These are phyloP conservation scores for Hymenoscyphus salicellus DNA, from an alignment of 2,329 filamentous ascomycete genomes.

Conservation along the genomic window DNA sequence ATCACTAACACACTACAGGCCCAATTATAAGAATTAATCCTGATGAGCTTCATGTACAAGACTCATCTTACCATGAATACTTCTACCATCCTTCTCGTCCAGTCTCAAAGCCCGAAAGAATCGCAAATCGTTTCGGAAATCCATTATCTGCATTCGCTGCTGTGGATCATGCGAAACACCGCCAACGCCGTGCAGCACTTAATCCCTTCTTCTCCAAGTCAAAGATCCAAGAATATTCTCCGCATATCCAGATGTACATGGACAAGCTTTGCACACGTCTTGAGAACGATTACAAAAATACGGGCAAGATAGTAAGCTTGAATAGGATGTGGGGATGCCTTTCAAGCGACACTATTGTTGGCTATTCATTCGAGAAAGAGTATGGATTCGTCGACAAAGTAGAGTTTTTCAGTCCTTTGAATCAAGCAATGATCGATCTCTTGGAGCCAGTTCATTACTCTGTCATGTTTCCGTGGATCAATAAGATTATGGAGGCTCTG, in stretches of 20 bases:
- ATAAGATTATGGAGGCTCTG: neutral
- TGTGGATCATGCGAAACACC: neutral
- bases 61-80: neutral
- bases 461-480: neutral
- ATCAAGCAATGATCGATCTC: neutral
- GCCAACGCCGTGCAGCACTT: conserved; percentile 13
- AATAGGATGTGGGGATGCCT: conserved; percentile 15
- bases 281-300: neutral
- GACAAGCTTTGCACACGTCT: neutral
- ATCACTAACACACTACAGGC: neutral
- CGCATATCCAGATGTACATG: neutral
- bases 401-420: neutral
- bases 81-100: neutral
- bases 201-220: conserved; percentile 18
- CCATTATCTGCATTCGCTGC: neutral
- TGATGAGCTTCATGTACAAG: neutral
- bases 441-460: neutral
- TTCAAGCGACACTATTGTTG: conserved; percentile 26
- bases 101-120: neutral
- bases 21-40: neutral
- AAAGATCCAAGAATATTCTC: conserved; percentile 10
- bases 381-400: neutral
- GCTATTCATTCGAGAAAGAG: conserved; percentile 26
- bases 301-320: conserved; percentile 8
- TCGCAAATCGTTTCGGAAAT: neutral